phyloP scores from a whole-genome alignment of 257 asterid genomes.

The Parsonsia alboflavescens region DNA sequence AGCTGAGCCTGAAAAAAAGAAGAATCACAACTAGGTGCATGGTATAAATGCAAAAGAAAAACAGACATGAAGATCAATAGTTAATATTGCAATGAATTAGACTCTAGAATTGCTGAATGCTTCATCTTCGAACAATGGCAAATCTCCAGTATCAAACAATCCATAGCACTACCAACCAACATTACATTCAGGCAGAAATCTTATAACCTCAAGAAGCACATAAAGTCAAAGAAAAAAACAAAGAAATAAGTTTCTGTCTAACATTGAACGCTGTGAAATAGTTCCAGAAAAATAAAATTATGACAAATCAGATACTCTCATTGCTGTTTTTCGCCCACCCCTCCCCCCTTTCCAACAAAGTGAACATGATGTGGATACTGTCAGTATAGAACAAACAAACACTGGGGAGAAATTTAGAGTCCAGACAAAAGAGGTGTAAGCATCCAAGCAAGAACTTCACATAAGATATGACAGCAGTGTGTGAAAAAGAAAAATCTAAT shows the following conservation, averaged over 20 bases:
- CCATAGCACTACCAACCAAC: neutral
- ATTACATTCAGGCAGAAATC: neutral
- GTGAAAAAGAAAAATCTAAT: neutral
- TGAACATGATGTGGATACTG: neutral
- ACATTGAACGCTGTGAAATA: neutral
- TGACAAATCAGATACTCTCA: neutral
- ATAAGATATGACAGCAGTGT: neutral
- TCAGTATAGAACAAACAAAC: neutral
- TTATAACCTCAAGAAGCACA: neutral
- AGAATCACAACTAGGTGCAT: neutral
- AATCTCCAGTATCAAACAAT: neutral
- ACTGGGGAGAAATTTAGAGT: neutral
- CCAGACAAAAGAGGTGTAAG: neutral
- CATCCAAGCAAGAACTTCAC: neutral
- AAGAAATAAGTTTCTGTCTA: neutral
- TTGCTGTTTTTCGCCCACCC: neutral
- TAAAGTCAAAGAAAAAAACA: neutral
- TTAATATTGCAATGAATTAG: neutral
- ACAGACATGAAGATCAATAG: neutral
- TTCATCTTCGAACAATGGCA: neutral
- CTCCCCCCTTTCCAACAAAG: neutral
- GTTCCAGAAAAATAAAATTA: neutral
- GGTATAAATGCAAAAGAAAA: too few species aligned
- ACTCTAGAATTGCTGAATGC: neutral
- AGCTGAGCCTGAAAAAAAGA: constrained; percentile 55